Evolutionary conservation across 176 grass and related monocot genomes (phyloP).

Genomic region (Carex scoparia): DNA sequence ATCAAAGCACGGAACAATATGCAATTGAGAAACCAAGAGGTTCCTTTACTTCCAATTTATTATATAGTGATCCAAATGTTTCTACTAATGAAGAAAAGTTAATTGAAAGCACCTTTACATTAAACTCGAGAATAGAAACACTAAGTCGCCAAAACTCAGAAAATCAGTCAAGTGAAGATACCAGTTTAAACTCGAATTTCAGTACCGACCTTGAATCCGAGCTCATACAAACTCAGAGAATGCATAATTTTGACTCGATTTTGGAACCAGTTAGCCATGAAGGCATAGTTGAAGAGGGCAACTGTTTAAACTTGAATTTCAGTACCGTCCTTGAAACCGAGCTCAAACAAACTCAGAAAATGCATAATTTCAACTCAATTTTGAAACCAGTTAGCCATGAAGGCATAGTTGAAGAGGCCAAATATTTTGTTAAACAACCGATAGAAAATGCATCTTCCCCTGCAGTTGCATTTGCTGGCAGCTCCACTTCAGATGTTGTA

Average conservation of each 20-base stretch:
- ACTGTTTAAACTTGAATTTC: not conserved
- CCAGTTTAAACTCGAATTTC: not conserved
- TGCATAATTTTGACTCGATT: not conserved
- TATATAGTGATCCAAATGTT: not conserved
- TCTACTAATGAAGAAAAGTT: conserved; percentile 16
- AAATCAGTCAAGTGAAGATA: not conserved
- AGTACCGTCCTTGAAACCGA: not conserved
- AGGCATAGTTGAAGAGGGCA: conserved; percentile 5
- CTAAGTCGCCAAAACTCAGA: conserved; percentile 3
- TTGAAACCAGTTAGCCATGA: not conserved
- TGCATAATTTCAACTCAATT: not conserved
- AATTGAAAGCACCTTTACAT: not conserved
- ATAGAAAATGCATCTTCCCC: not conserved
- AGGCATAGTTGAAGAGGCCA: no score
- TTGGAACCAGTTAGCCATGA: not conserved
- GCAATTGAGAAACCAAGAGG: not conserved
- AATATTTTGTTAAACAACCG: not conserved
- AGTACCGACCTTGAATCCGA: not conserved
- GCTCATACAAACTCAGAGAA: conserved; percentile 5
- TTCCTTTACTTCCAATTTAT: not conserved
- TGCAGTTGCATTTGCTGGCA: not conserved
- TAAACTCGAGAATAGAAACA: conserved; percentile 3
- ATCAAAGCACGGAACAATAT: not conserved
- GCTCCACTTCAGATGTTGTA: not conserved
- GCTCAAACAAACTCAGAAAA: not conserved